These are phyloP conservation scores for Chytridiales sp. DNA, from an alignment of 371 early-diverging fungal genomes.

Conservation along the genomic window DNA sequence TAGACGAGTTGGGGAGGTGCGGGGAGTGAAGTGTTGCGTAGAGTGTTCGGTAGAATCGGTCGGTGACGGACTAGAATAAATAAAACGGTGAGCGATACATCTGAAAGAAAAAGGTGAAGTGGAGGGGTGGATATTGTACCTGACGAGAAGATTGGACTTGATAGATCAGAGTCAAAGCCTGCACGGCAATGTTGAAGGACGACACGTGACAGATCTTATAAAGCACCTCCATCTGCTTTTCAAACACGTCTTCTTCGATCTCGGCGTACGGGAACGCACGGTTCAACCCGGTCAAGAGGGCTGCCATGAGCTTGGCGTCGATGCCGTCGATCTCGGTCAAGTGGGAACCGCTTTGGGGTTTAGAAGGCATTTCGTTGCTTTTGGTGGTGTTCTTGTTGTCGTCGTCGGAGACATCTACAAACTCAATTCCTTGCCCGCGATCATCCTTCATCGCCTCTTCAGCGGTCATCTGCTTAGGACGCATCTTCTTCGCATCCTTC, in stretches of 20 bases:
- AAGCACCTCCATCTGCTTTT: constrained; percentile 78
- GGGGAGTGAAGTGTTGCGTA: constrained; percentile 87
- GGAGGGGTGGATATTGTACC: not conserved
- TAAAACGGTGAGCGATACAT: not conserved
- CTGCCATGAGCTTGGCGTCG: constrained; percentile 81
- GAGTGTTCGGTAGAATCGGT: constrained; percentile 86
- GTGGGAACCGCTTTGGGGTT: constrained; percentile 23
- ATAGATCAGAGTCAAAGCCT: constrained; percentile 85
- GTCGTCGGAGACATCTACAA: constrained; percentile 9
- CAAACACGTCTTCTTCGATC: constrained; percentile 71
- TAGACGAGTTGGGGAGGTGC: constrained; percentile 74
- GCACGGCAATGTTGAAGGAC: constrained; percentile 87
- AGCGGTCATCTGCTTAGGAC: constrained; percentile 48
- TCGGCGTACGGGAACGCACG: constrained; percentile 92
- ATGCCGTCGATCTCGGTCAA: constrained; percentile 65
- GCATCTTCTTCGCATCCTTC: constrained; percentile 39
- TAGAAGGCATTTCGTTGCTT: constrained; percentile 6
- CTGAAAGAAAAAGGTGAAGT: not conserved
- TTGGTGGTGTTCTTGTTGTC: not conserved
- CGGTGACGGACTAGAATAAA: constrained; percentile 48
- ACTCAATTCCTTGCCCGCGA: not conserved
- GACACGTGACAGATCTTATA: constrained; percentile 85
- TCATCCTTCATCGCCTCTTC: constrained; percentile 51
- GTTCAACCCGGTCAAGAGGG: constrained; percentile 91
- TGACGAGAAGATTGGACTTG: constrained; percentile 57